Percentiles rank a stretch among this genome's conserved stretches.
Conservation (phyloP, 2,329 filamentous ascomycete species). For the Orbilia brochopaga region DNA sequence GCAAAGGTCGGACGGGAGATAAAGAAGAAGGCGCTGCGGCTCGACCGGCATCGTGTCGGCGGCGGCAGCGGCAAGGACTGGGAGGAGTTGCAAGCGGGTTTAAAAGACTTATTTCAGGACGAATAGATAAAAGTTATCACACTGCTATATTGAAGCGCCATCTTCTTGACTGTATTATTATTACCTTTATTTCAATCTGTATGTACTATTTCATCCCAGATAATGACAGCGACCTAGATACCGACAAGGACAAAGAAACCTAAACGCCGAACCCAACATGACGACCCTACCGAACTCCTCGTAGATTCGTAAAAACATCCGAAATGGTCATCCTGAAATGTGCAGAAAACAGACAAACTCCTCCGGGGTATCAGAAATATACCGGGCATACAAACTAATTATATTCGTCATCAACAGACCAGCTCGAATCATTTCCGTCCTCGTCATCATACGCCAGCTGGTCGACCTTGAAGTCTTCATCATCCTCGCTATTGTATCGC, state of each 20-base stretch:
- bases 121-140: constrained; percentile 29
- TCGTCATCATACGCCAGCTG: constrained; percentile 38
- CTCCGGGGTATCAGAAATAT: not conserved
- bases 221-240: not conserved
- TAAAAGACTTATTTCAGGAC: constrained; percentile 46
- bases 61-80: constrained; percentile 58
- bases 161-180: constrained; percentile 41
- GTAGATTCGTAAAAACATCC: too few species aligned
- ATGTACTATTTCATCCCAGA: constrained; percentile 26
- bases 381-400: not conserved
- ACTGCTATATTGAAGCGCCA: not conserved
- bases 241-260: too few species aligned
- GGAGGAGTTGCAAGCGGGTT: constrained; percentile 42
- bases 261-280: too few species aligned
- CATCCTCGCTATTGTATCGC: constrained; percentile 39
- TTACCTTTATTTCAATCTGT: constrained; percentile 8
- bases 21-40: constrained; percentile 77
- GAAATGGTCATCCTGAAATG: too few species aligned
- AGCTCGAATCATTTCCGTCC: constrained; percentile 44
- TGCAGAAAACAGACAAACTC: too few species aligned
- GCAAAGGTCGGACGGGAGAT: constrained; percentile 73
- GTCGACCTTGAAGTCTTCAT: constrained; percentile 42
- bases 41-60: constrained; percentile 68
- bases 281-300: too few species aligned
- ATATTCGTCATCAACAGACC: constrained; percentile 30